Evolutionary conservation across 805 yeast genomes (phyloP), one percentile per base, ranked within the genome.

Genomic region (Soucietia sequanensis): DNA sequence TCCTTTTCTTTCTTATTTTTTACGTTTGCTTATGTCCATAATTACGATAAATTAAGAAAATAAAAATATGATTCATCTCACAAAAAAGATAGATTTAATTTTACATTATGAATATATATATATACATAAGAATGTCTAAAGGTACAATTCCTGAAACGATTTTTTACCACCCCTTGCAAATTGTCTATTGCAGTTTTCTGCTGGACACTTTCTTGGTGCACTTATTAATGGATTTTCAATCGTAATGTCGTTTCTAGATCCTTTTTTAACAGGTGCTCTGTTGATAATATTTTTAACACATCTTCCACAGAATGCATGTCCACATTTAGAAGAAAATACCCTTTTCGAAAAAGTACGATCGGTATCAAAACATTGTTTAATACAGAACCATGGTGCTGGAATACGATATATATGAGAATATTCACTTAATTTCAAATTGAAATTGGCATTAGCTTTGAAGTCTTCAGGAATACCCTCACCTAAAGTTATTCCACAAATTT

Each of bases 271-370:
- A 27, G 38, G 40, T n/a, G 66, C 63, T 33, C 70, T 50, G 46
- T 73, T 70, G 12, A 72, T 73, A n/a, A 83, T 78, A 46, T 79
- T 74, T 44, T 76, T 76, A 15, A 83, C 84, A 60, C 96, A 88
- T 27, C 91, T 60, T 1, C 96, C 96, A 58, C 96, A 88, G 54
- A 77, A 88, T 0, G 80, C 74, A 62, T 88, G 96, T 0, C 96
- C 96, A 65, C 96, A 88, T 25, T 58, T 61, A 0, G 85, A 73
- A 13, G 72, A 70, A 50, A 81, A 88, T 2, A 83, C 73, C 40
- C 88, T 71, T 47, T 70, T 77, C 0, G 90, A 81, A 22, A 84
- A 60, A 36, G 75, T 81, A 13, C 62, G 48, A 48, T 85, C 95
- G 0, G 65, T 62, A 8, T 65, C 68, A 0, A 81, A 71, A n/a